Conservation (phyloP, 331 rosid genomes). For the Rhamnella rubrinervis region DNA sequence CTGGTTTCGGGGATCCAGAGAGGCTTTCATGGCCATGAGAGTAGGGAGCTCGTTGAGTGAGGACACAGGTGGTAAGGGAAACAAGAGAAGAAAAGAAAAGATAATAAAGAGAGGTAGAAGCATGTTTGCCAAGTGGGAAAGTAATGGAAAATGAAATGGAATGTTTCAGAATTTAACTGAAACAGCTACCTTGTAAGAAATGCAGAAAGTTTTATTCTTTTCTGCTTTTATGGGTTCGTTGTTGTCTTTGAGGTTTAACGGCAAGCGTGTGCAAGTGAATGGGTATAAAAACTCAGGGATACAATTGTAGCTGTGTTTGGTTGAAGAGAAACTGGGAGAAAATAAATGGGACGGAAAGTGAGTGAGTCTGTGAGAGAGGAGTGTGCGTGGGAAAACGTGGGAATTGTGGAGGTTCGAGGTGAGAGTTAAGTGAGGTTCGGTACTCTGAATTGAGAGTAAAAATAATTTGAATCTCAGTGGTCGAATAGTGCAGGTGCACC, state of each 20-base stretch:
- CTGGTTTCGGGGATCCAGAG: conserved; percentile 44
- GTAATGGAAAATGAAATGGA: neutral
- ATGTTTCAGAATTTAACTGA: neutral
- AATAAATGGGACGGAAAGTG: neutral
- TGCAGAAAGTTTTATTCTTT: neutral
- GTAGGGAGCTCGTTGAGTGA: conserved; percentile 38
- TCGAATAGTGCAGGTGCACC: neutral
- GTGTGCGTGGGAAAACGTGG: conserved; percentile 20
- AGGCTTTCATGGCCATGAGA: conserved; percentile 38
- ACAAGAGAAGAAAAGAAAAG: conserved; percentile 1
- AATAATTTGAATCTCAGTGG: conserved; percentile 21
- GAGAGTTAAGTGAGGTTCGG: neutral
- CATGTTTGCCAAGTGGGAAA: conserved; percentile 24
- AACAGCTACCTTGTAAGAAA: neutral
- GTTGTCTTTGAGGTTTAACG: neutral
- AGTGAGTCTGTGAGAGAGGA: no score
- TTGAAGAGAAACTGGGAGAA: conserved; percentile 10
- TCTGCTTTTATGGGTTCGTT: conserved; percentile 4
- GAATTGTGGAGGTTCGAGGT: conserved; percentile 1
- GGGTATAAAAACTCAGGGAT: neutral
- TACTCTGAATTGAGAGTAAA: neutral
- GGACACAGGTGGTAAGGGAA: conserved; percentile 11
- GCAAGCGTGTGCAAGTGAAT: neutral
- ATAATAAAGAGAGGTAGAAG: conserved; percentile 1
- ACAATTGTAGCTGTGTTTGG: conserved; percentile 22